These are phyloP conservation scores for Brassica rapa DNA, from an alignment of 345 rosid species.

Conservation along the genomic window DNA sequence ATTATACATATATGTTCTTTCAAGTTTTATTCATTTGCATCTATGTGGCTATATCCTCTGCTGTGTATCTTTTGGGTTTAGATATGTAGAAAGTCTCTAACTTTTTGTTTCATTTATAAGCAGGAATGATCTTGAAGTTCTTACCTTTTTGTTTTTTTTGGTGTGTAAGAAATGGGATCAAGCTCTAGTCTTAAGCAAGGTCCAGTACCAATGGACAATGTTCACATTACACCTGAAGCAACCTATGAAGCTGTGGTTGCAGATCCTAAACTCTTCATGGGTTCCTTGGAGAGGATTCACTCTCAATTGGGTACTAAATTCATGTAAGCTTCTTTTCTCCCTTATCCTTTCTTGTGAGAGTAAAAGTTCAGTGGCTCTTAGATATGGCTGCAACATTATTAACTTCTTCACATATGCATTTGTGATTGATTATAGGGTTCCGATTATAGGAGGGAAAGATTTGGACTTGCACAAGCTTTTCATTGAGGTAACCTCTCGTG, in stretches of 20 bases:
- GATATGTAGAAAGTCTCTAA: slow-evolving; percentile 27
- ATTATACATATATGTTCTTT: not conserved
- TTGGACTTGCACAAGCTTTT: slow-evolving; percentile 90
- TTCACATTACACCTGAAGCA: slow-evolving; percentile 65
- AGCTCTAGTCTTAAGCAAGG: slow-evolving; percentile 72
- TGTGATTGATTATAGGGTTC: slow-evolving; percentile 60
- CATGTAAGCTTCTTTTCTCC: slow-evolving; percentile 51
- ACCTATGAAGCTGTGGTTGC: slow-evolving; percentile 68
- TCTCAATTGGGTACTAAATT: slow-evolving; percentile 82
- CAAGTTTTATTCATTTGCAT: not conserved
- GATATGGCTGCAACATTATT: not conserved
- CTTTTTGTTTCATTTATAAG: slow-evolving; percentile 31
- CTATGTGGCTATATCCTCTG: slow-evolving; percentile 1
- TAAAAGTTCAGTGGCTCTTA: not conserved
- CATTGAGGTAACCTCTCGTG: slow-evolving; percentile 91
- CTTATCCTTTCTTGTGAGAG: not conserved
- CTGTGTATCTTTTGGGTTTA: slow-evolving; percentile 23
- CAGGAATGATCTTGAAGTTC: slow-evolving; percentile 9
- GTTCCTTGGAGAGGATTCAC: slow-evolving; percentile 79
- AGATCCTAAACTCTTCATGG: slow-evolving; percentile 62
- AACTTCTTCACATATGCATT: not conserved
- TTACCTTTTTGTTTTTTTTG: slow-evolving; percentile 5
- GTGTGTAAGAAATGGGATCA: slow-evolving; percentile 69
- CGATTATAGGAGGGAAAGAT: slow-evolving; percentile 88
- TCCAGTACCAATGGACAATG: slow-evolving; percentile 51